These are phyloP conservation scores for Colletotrichum falcatum DNA, from an alignment of 2,329 filamentous ascomycete species.

Conservation along the genomic window DNA sequence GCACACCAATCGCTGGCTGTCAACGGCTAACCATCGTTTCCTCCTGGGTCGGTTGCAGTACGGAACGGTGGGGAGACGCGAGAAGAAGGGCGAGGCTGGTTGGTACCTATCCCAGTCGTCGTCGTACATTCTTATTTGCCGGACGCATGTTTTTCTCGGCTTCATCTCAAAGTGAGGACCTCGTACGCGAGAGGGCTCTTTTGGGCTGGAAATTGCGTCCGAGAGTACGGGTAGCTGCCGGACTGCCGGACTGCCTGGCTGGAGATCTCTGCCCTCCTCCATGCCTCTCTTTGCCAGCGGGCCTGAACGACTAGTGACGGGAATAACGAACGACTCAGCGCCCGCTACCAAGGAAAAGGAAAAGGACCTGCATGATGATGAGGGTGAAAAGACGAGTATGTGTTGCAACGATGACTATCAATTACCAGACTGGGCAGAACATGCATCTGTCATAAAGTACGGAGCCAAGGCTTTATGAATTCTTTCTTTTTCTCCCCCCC, in stretches of 20 bases:
- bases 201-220: constrained; percentile 24
- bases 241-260: not conserved
- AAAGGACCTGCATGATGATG: not conserved
- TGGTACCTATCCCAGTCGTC: not conserved
- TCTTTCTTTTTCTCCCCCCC: not conserved
- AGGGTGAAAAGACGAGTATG: not conserved
- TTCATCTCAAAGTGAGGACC: not conserved
- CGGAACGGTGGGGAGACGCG: constrained; percentile 17
- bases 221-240: constrained; percentile 8
- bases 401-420: constrained; percentile 7
- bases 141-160: not conserved
- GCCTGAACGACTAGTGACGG: not conserved
- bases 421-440: constrained; percentile 12
- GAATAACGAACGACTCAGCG: not conserved
- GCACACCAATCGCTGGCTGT: constrained; percentile 30
- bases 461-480: not conserved
- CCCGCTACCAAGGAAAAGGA: not conserved
- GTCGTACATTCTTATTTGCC: constrained; percentile 23
- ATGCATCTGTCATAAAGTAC: constrained; percentile 23
- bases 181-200: constrained; percentile 16
- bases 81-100: constrained; percentile 6
- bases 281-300: not conserved
- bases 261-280: not conserved
- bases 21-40: constrained; percentile 6
- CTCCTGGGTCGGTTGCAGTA: constrained; percentile 21